These are phyloP conservation scores for Skeletonema marinoi DNA, from an alignment of 108 stramenopile species.

Conservation along the genomic window DNA sequence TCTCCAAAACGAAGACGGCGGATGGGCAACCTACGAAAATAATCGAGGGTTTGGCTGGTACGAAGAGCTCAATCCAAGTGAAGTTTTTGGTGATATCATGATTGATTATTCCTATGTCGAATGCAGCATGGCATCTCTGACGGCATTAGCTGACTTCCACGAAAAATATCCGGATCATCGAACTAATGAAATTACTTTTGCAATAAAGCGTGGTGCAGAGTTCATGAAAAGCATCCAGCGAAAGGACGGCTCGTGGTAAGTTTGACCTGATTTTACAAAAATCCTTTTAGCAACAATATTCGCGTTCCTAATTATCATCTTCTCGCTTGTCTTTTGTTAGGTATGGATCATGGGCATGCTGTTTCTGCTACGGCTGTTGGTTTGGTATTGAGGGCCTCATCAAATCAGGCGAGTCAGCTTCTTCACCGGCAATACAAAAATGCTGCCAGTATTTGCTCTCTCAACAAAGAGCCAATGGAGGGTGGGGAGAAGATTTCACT, in stretches of 20 bases:
- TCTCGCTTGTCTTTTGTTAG: slow-evolving; percentile 2
- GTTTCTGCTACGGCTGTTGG: slow-evolving; percentile 96
- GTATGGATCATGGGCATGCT: slow-evolving; percentile 96
- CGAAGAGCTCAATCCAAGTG: slow-evolving; percentile 96
- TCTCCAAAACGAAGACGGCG: slow-evolving; percentile 97
- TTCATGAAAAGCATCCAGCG: slow-evolving; percentile 96
- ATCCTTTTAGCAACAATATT: no score
- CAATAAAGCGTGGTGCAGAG: slow-evolving; percentile 77
- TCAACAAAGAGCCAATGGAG: slow-evolving; percentile 92
- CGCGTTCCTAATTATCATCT: no score
- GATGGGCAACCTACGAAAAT: slow-evolving; percentile 99
- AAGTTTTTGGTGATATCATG: slow-evolving; percentile 99
- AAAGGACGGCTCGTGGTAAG: slow-evolving; percentile 93
- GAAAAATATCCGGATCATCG: slow-evolving; percentile 83
- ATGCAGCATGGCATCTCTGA: slow-evolving; percentile 95
- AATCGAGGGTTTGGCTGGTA: slow-evolving; percentile 97
- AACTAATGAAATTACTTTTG: slow-evolving; percentile 66
- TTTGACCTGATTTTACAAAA: background rate
- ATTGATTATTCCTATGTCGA: slow-evolving; percentile 99
- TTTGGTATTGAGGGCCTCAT: slow-evolving; percentile 95
- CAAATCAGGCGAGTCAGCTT: slow-evolving; percentile 71
- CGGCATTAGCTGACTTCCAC: slow-evolving; percentile 91
- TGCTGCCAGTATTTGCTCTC: slow-evolving; percentile 71
- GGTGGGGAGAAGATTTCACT: slow-evolving; percentile 99
- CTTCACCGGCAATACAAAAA: slow-evolving; percentile 60